A percentile compares a stretch with the other conserved stretches of the same genome.
phyloP scores from a whole-genome alignment of 2,329 filamentous ascomycete species.

The Talaromyces sp. region DNA sequence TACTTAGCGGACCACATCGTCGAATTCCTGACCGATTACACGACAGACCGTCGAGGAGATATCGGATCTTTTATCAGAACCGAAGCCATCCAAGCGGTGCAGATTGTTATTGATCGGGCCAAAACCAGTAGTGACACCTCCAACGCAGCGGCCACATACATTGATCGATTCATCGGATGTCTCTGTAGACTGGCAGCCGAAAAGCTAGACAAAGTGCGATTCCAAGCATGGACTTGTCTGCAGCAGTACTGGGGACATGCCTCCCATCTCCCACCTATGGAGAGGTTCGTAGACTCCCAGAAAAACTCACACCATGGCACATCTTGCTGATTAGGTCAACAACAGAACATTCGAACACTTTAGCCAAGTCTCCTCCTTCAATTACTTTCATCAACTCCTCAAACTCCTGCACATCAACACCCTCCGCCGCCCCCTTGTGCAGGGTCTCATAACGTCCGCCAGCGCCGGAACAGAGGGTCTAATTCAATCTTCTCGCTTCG shows the following conservation, averaged over 20 bases:
- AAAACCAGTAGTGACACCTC: not conserved
- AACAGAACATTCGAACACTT: conserved; percentile 43
- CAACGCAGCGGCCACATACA: conserved; percentile 16
- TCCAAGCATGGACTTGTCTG: conserved; percentile 47
- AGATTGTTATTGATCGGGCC: conserved; percentile 14
- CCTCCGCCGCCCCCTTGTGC: conserved; percentile 38
- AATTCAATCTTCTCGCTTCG: conserved; percentile 41
- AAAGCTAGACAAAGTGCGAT: conserved; percentile 82
- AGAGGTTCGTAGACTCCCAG: conserved; percentile 39
- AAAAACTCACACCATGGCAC: not conserved
- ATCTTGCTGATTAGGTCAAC: conserved; percentile 2
- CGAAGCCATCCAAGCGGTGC: conserved; percentile 69
- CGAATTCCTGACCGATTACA: conserved; percentile 74
- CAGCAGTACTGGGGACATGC: conserved; percentile 39
- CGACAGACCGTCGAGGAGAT: conserved; percentile 82
- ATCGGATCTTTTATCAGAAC: conserved; percentile 82
- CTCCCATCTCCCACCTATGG: conserved; percentile 32
- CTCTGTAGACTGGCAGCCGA: conserved; percentile 73
- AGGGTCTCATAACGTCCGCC: conserved; percentile 45
- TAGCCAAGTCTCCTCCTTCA: conserved; percentile 42
- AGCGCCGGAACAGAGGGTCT: conserved; percentile 45
- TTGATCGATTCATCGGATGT: conserved; percentile 35
- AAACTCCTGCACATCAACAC: conserved; percentile 35
- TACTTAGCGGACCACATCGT: conserved; percentile 30
- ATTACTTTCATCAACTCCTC: conserved; percentile 44